phyloP scores from a whole-genome alignment of 106 monocot species.

The Ottelia alismoides region DNA sequence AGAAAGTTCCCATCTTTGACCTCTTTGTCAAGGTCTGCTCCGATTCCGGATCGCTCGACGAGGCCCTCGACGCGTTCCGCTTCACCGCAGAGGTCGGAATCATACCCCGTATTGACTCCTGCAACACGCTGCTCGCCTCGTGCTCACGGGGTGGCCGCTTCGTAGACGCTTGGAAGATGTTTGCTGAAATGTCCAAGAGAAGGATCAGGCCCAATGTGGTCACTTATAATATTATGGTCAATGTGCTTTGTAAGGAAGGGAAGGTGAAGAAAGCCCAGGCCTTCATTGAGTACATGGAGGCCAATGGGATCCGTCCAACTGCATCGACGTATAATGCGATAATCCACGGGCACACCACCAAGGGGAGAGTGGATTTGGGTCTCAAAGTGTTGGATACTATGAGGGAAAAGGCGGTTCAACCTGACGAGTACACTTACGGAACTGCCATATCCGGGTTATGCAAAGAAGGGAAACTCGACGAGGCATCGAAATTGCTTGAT shows the following conservation, averaged over 20 bases:
- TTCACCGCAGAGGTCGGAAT: constrained; percentile 19
- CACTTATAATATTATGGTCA: constrained; percentile 91
- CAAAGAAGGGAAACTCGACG: constrained; percentile 48
- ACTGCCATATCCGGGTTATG: constrained; percentile 40
- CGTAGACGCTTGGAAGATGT: constrained; percentile 45
- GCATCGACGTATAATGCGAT: constrained; percentile 68
- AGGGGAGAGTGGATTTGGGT: constrained; percentile 33
- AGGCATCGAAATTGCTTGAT: constrained; percentile 42
- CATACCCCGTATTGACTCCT: constrained; percentile 20
- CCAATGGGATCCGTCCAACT: constrained; percentile 36
- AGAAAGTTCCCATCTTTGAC: constrained; percentile 8
- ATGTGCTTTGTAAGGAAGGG: constrained; percentile 60
- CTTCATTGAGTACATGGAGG: constrained; percentile 59
- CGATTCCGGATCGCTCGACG: constrained; percentile 18
- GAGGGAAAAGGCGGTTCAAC: constrained; percentile 36
- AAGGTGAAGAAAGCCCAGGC: constrained; percentile 59
- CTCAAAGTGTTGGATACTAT: constrained; percentile 36
- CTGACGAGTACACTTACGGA: constrained; percentile 59
- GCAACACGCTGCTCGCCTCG: constrained; percentile 30
- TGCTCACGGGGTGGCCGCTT: constrained; percentile 13
- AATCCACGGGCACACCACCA: constrained; percentile 42
- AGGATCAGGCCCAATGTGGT: constrained; percentile 36
- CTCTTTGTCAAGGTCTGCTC: constrained; percentile 31
- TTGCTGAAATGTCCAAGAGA: constrained; percentile 72
- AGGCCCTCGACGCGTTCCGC: constrained; percentile 28